Percentiles rank a stretch among this genome's conserved stretches.
These are phyloP conservation scores for Podaxis rugospora DNA, from an alignment of 768 basidiomycete genomes.

Conservation along the genomic window DNA sequence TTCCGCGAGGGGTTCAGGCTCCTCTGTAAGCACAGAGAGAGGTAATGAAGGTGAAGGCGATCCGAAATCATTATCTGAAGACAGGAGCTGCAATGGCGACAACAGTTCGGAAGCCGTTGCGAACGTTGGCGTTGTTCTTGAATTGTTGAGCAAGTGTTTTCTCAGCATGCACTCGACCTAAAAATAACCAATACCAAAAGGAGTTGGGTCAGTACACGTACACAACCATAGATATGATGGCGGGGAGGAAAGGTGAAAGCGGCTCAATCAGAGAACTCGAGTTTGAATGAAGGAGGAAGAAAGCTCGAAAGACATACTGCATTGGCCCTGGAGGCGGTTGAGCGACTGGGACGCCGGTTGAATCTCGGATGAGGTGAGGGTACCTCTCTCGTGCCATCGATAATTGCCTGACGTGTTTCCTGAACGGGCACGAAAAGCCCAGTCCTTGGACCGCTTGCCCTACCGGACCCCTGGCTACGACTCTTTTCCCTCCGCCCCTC, in stretches of 20 bases:
- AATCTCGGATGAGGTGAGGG: conserved; percentile 51
- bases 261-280: conserved; percentile 7
- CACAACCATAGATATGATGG: conserved; percentile 2
- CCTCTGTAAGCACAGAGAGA: conserved; percentile 21
- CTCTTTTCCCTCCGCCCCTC: conserved; percentile 22
- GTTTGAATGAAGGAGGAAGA: not conserved
- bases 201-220: conserved; percentile 14
- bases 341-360: conserved; percentile 20
- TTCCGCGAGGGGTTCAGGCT: conserved; percentile 34
- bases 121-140: conserved; percentile 21
- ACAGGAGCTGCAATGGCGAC: conserved; percentile 7
- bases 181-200: conserved; percentile 11
- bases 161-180: conserved; percentile 35
- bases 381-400: conserved; percentile 40
- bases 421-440: conserved; percentile 36
- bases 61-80: conserved; percentile 9
- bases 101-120: conserved; percentile 8
- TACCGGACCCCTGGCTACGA: conserved; percentile 22
- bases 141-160: conserved; percentile 25
- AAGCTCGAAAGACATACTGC: conserved; percentile 19
- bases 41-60: conserved; percentile 10
- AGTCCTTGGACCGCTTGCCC: conserved; percentile 28
- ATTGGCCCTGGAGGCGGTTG: conserved; percentile 12
- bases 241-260: conserved; percentile 4
- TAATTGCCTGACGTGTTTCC: conserved; percentile 37